Base-by-base conservation (phyloP, 192 early-diverging fungal species). In the Lobosporangium transversale region DNA sequence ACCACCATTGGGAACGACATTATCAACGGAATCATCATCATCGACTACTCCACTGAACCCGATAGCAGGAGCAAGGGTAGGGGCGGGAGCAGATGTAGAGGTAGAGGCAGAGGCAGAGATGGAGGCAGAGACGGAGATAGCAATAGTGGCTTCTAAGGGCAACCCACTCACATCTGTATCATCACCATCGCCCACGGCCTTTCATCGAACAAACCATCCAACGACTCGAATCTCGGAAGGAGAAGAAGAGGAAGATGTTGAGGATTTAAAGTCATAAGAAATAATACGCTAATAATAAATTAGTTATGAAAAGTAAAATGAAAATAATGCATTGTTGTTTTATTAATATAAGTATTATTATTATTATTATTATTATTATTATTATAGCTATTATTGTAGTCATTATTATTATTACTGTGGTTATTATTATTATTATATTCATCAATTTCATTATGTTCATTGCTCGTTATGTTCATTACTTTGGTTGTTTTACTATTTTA, bases 201-300 rank as follows among this genome's bases (percentile, higher is more conserved):
- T 67, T 37, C 53, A 45, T 18, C 57, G 73, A 15, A 54, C 73
- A 21, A 76, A 76, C 15, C 73, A 76, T 36, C 73, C 73, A 1
- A 76, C 73, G 1, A n/a, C n/a, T n/a, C 23, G 73, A 26, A 76
- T 76, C 29, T 76, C 73, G 18, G 73, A 76, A 36, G 73, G 73
- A 1, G 73, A 76, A 33, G 73, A 76, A 37, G 73, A 67, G 24
- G 73, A 76, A 20, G 73, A 76, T 21, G 23, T 35, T 11, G 71
- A 76, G n/a, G 73, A 67, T 30, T 20, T 20, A 4, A 52, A 50
- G 31, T 21, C 47, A 8, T 9, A 49, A 40, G 7, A 40, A 31
- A 29, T 4, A 10, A 42, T 32, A 42, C 56, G 10, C 17, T 33
- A 37, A 42, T 10, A 42, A 10, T 6, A 57, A 2, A 23, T 58